Evolutionary conservation across 176 grass and related monocot genomes (phyloP), one percentile per base, ranked within the genome.

Genomic region (Phyllostachys edulis): DNA sequence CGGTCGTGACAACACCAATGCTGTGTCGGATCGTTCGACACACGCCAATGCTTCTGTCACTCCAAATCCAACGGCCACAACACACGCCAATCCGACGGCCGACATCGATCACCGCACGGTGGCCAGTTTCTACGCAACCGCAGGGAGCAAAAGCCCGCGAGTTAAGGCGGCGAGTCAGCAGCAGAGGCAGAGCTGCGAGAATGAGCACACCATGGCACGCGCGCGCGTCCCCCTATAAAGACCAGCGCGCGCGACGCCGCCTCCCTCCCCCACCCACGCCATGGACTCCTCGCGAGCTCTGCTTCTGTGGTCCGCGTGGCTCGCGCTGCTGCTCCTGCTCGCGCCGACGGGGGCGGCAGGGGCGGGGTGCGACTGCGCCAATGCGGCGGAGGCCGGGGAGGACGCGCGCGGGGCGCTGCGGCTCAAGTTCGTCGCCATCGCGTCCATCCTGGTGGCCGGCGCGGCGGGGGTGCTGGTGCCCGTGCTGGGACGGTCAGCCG

Each of bases 371-470:
- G 69, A 75, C 8, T 89, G 87, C 62, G 24, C 18, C 11, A 27
- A 27, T 57, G 68, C 75, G 40, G 61, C 61, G 29, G 47, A 14
- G 38, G 26, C 23, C 7, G 72, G 21, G 49, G 82, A 49, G 47
- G 82, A 94, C 79, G 87, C 79, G 71, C 23, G 82, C 8, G 84
- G 89, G 40, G 90, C 94, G 50, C 78, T 84, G 69, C 85, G 85
- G 50, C 91, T 97, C 2, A 97, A 97, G 88, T 24, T 94, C 32
- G 18, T 91, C 8, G 91, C 94, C 9, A 80, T 94, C 59, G 89
- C 39, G 38, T 80, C 82, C 45, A 97, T 97, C 87, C 89, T 97
- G 9, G 71, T 77, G 13, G 79, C 94, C 0, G 85, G 91, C 9
- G 85, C 82, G 40, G 56, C 86, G 10, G 94, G 94, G 1, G 82